Evolutionary conservation across 1,284 basidiomycete genomes (phyloP).

Genomic region (Phellinidium pouzarii): DNA sequence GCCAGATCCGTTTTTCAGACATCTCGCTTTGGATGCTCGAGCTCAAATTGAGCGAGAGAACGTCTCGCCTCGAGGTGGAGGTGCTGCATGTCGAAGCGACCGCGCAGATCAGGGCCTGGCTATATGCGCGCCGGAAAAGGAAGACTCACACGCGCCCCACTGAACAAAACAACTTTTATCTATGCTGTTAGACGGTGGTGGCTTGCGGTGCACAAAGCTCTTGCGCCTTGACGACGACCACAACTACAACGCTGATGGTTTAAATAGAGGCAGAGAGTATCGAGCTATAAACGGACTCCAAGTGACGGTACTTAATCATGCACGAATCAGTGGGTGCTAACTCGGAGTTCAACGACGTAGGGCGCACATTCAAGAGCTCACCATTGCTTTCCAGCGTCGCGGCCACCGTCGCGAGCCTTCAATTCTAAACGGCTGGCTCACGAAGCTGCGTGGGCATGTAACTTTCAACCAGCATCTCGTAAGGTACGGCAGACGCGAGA

Average conservation of each 20-base stretch:
- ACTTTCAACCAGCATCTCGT: constrained; percentile 8
- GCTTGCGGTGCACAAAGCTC: too few relatives aligned
- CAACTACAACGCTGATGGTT: too few relatives aligned
- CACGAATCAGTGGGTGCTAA: not conserved
- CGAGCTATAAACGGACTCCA: too few relatives aligned
- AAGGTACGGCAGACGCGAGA: constrained; percentile 11
- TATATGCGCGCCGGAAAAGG: too few relatives aligned
- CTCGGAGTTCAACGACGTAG: not conserved
- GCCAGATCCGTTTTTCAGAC: constrained; percentile 34
- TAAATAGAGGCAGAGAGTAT: too few relatives aligned
- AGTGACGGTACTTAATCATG: not conserved
- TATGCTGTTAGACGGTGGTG: too few relatives aligned
- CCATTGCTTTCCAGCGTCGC: not conserved
- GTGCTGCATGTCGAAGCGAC: too few relatives aligned
- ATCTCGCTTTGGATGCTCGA: not conserved
- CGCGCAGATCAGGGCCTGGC: not conserved
- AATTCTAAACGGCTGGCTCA: constrained; percentile 14
- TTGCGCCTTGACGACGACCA: too few relatives aligned
- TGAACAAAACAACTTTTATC: too few relatives aligned
- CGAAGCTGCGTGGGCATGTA: constrained; percentile 10
- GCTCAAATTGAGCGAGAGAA: not conserved
- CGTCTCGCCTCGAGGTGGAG: too few relatives aligned
- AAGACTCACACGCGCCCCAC: too few relatives aligned
- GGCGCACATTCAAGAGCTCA: constrained; percentile 3
- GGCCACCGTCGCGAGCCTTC: constrained; percentile 6